A percentile compares a stretch with the other conserved stretches of the same genome.
Conservation (phyloP, 2,329 filamentous ascomycete genomes). For the Fusarium pseudograminearum region DNA sequence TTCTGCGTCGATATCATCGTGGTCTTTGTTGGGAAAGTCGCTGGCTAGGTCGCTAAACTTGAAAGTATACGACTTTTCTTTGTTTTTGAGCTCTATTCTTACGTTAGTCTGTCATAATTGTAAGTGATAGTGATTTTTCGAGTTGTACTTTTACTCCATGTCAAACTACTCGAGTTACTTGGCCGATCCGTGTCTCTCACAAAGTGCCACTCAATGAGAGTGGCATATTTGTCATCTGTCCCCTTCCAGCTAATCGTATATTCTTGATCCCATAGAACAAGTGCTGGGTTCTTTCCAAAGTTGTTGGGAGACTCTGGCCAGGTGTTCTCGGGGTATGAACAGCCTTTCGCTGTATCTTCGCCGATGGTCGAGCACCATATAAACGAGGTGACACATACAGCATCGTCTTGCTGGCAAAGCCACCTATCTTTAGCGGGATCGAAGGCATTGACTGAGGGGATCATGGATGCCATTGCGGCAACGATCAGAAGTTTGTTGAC, state of each 20-base stretch:
- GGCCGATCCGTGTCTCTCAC: conserved; percentile 23
- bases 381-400: conserved; percentile 38
- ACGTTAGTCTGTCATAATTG: conserved; percentile 1
- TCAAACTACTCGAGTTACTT: conserved; percentile 25
- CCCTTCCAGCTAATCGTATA: conserved; percentile 35
- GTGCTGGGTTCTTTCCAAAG: conserved; percentile 21
- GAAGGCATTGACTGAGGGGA: conserved; percentile 7
- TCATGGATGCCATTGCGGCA: background rate
- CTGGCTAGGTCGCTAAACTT: conserved; percentile 31
- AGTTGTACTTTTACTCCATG: conserved; percentile 19
- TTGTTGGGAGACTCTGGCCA: conserved; percentile 14
- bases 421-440: conserved; percentile 27
- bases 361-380: conserved; percentile 34
- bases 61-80: conserved; percentile 32
- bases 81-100: conserved; percentile 17
- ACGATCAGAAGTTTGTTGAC: conserved; percentile 9
- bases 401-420: conserved; percentile 29
- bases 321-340: conserved; percentile 20
- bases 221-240: conserved; percentile 29
- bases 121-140: no score
- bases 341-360: conserved; percentile 25
- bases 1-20: conserved; percentile 25
- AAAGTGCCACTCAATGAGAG: conserved; percentile 29
- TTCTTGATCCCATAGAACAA: conserved; percentile 31
- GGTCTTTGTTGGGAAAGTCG: conserved; percentile 26